Percentiles rank a stretch among this genome's conserved stretches.
phyloP scores from a whole-genome alignment of 306 rosid genomes.

The Phaseolus lunatus region DNA sequence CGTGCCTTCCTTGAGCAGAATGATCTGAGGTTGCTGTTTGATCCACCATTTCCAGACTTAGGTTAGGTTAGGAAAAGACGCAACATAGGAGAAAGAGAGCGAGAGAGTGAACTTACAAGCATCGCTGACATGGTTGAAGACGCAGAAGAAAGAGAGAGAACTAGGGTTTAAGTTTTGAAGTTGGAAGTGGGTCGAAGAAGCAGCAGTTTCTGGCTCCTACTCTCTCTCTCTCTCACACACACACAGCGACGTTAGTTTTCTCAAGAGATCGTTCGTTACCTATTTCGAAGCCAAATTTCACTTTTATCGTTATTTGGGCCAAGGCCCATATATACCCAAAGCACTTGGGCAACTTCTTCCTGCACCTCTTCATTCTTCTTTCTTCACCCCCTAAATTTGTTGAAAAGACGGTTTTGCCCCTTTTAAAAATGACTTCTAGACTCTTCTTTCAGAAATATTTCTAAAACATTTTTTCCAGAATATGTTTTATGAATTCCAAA shows the following conservation, averaged over 20 bases:
- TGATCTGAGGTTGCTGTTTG: conserved; percentile 98
- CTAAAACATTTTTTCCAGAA: no score
- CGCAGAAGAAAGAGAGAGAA: conserved; percentile 21
- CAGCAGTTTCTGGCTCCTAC: conserved; percentile 33
- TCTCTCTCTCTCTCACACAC: background rate
- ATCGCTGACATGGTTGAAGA: conserved; percentile 80
- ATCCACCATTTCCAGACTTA: conserved; percentile 51
- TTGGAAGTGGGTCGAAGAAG: background rate
- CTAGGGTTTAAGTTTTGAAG: conserved; percentile 62
- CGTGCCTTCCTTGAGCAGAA: conserved; percentile 92
- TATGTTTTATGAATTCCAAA: no score
- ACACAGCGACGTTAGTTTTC: background rate
- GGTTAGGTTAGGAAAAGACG: conserved; percentile 6
- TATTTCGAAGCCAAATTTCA: conserved; percentile 2
- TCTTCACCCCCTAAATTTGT: no score
- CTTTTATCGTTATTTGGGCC: conserved; percentile 27
- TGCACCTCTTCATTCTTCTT: no score
- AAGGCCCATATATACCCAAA: background rate
- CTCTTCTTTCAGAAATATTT: no score
- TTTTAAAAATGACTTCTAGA: no score
- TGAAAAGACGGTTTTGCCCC: no score
- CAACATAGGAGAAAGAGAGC: background rate
- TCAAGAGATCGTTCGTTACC: background rate
- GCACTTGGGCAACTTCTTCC: no score
- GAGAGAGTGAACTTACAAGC: conserved; percentile 62